phyloP scores from a whole-genome alignment of 805 yeast species.

The Candida maris region DNA sequence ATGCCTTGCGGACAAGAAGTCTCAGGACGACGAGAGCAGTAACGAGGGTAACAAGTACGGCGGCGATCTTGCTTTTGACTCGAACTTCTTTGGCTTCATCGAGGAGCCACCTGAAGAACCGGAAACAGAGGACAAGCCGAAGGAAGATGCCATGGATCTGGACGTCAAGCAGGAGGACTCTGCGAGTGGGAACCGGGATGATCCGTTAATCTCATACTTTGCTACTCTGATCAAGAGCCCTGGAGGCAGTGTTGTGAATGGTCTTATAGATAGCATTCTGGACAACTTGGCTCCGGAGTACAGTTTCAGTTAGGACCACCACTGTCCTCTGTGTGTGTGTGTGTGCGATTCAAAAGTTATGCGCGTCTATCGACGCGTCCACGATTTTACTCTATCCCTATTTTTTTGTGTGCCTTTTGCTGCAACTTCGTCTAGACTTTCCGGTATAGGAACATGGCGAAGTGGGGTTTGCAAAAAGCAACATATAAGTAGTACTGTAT shows the following conservation, averaged over 20 bases:
- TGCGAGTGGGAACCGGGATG: conserved; percentile 4
- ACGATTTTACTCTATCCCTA: too few relatives aligned
- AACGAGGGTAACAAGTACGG: conserved; percentile 11
- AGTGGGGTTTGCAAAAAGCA: too few relatives aligned
- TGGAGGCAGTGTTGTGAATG: conserved; percentile 14
- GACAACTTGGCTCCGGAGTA: conserved; percentile 11
- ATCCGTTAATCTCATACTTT: conserved; percentile 20
- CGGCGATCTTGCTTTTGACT: conserved; percentile 21
- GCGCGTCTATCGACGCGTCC: too few relatives aligned
- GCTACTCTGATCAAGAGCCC: conserved; percentile 13
- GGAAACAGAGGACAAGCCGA: background rate
- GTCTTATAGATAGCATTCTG: conserved; percentile 16
- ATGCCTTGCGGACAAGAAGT: conserved; percentile 2
- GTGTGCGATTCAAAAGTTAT: too few relatives aligned
- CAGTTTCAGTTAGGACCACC: too few relatives aligned
- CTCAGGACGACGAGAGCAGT: conserved; percentile 4
- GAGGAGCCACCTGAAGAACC: conserved; percentile 26
- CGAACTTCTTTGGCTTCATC: conserved; percentile 29
- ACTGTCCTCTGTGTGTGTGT: too few relatives aligned
- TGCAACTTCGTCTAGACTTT: too few relatives aligned
- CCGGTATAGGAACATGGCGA: too few relatives aligned
- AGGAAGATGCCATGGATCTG: conserved; percentile 5
- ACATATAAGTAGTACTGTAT: too few relatives aligned
- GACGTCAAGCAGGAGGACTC: conserved; percentile 6
- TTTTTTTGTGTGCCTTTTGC: too few relatives aligned